Base-by-base conservation (phyloP, 495 filamentous ascomycete genomes). In the Lasiosphaeris hirsuta region DNA sequence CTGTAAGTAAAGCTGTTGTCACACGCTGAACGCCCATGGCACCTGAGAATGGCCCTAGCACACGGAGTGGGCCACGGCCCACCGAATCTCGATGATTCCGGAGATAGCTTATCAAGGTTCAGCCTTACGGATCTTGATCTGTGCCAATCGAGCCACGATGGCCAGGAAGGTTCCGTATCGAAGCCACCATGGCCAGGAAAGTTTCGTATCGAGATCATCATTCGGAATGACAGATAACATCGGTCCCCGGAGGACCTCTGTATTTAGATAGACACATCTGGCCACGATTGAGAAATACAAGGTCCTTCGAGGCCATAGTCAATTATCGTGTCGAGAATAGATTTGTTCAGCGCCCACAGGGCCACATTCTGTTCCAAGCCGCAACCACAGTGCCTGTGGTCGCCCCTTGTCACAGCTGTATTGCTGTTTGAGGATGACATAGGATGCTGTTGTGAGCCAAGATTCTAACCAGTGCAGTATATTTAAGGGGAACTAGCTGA, bases 1-100 rank as follows among this genome's bases (percentile, higher is more conserved):
- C 23, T 0, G 47, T 51, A 37, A 6, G 47, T 49, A 14, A 34
- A 38, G 37, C 23, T n/a, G n/a, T n/a, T 30, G 23, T 30, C 23
- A 30, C 23, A 30, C 23, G 23, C 23, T 30, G 23, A 44, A 18
- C 41, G 43, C 45, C 30, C 30, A 8, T 48, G 45, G 33, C 45
- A 48, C 17, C 19, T 6, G 19, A 48, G n/a, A n/a, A n/a, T n/a
- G n/a, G n/a, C n/a, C n/a, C 10, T 34, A 23, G 45, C 18, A 23
- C n/a, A n/a, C n/a, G n/a, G n/a, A n/a, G n/a, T n/a, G n/a, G n/a
- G n/a, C 45, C 18, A 30, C 17, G 45, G 45, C 10, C n/a, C 45
- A 33, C n/a, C 45, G 45, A 47, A 48, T 48, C 45, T 48, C 45
- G 45, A 48, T 48, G 19, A 48, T 34, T 48, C 45, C 45, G 45